phyloP scores from a whole-genome alignment of 108 stramenopile species.

The Mediolabrus comicus region DNA sequence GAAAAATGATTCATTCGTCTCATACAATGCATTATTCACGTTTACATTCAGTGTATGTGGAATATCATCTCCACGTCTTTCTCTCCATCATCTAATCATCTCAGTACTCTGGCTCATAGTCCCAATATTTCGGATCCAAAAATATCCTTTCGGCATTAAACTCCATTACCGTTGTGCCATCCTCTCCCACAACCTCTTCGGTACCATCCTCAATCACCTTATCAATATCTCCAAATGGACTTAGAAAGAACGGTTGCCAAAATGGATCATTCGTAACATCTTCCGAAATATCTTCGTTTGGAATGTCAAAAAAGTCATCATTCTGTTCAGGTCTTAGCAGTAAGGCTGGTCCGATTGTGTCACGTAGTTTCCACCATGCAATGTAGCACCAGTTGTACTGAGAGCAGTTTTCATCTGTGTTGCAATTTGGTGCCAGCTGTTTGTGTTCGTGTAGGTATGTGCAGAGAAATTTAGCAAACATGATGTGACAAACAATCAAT shows the following conservation, averaged over 20 bases:
- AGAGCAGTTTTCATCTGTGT: constrained; percentile 39
- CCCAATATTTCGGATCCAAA: constrained; percentile 44
- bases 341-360: constrained; percentile 32
- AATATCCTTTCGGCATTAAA: constrained; percentile 42
- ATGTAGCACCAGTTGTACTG: constrained; percentile 32
- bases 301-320: constrained; percentile 47
- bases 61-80: neutral
- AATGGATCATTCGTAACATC: constrained; percentile 30
- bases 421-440: constrained; percentile 41
- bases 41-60: neutral
- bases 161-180: constrained; percentile 30
- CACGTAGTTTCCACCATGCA: constrained; percentile 37
- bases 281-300: constrained; percentile 8
- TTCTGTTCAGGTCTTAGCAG: constrained; percentile 38
- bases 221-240: constrained; percentile 48
- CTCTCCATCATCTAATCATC: neutral
- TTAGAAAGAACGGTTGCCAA: constrained; percentile 34
- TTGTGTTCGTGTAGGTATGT: neutral
- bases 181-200: neutral
- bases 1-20: neutral
- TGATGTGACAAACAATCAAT: too few relatives aligned
- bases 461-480: neutral
- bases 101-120: neutral
- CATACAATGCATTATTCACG: neutral
- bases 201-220: constrained; percentile 15